Conservation (phyloP, 2,329 filamentous ascomycete genomes). For the Plectosphaerella cucumerina region DNA sequence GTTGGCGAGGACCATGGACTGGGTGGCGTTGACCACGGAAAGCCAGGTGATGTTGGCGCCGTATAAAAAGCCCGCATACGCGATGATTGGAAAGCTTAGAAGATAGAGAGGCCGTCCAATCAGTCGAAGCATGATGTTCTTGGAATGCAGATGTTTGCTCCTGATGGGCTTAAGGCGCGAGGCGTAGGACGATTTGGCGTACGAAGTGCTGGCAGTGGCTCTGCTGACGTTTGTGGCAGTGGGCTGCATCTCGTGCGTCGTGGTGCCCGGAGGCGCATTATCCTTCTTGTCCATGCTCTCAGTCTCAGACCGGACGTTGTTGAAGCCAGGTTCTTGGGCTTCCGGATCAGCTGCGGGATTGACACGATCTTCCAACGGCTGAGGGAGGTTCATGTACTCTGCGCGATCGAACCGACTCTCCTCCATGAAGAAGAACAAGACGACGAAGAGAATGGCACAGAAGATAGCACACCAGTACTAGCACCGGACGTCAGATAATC, state of each 20-base stretch:
- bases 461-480: constrained; percentile 22
- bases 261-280: neutral
- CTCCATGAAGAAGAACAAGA: constrained; percentile 47
- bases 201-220: neutral
- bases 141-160: neutral
- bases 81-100: constrained; percentile 27
- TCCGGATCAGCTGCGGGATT: constrained; percentile 11
- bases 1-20: constrained; percentile 31
- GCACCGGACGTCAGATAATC: constrained; percentile 28
- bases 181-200: neutral
- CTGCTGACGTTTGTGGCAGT: neutral
- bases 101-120: neutral
- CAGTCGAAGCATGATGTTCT: neutral
- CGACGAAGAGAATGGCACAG: constrained; percentile 20
- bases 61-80: constrained; percentile 37
- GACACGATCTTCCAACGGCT: constrained; percentile 17
- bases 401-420: constrained; percentile 43
- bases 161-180: neutral
- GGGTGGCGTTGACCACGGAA: constrained; percentile 37
- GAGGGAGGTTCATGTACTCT: constrained; percentile 36
- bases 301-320: neutral
- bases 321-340: neutral
- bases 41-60: constrained; percentile 37
- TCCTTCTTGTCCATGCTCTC: neutral
- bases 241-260: neutral